Evolutionary conservation across 2,329 filamentous ascomycete genomes (phyloP).

Genomic region (Cladosporium sp.): DNA sequence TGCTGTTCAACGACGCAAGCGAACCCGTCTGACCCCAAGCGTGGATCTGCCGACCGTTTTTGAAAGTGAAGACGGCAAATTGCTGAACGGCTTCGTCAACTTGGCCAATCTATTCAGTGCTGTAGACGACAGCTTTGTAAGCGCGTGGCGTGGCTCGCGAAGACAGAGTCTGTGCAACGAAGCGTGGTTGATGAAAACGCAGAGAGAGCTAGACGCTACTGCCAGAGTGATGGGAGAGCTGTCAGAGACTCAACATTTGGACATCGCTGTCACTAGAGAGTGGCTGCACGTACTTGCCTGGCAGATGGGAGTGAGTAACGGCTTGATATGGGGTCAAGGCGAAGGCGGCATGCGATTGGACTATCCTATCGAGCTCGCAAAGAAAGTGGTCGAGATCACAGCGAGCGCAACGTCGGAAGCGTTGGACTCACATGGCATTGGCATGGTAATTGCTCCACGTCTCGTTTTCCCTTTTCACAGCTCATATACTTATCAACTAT

Average conservation of each 20-base stretch:
- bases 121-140: conserved; percentile 39
- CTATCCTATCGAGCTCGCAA: conserved; percentile 39
- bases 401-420: conserved; percentile 31
- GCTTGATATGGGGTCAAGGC: conserved; percentile 38
- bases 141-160: conserved; percentile 36
- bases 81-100: conserved; percentile 39
- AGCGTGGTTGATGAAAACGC: conserved; percentile 37
- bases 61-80: conserved; percentile 36
- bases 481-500: neutral
- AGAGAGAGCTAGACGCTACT: conserved; percentile 36
- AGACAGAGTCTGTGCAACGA: conserved; percentile 37
- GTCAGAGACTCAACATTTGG: conserved; percentile 38
- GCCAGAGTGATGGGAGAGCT: conserved; percentile 32
- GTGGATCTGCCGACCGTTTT: conserved; percentile 36
- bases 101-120: conserved; percentile 38
- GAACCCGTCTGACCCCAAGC: conserved; percentile 34
- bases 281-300: conserved; percentile 41
- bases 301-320: conserved; percentile 41
- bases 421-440: conserved; percentile 39
- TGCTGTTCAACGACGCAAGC: conserved; percentile 38
- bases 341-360: conserved; percentile 38
- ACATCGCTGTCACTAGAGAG: conserved; percentile 37
- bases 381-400: conserved; percentile 37
- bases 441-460: conserved; percentile 32
- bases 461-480: neutral